Percentiles rank a stretch among this genome's conserved stretches.
phyloP scores from a whole-genome alignment of 345 rosid species.

The Angophora floribunda region DNA sequence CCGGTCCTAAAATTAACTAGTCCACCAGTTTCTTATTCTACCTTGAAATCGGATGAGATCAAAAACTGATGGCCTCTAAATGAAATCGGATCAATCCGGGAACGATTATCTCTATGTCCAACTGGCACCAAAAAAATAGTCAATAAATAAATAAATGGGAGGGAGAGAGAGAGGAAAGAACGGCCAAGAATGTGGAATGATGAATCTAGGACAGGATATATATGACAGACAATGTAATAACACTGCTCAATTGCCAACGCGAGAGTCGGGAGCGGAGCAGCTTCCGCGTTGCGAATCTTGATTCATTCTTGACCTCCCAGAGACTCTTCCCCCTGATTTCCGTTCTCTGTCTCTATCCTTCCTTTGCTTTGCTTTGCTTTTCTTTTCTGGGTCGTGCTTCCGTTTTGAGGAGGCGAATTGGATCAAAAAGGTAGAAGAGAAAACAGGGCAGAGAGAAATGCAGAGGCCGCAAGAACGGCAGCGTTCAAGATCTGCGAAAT shows the following conservation, averaged over 20 bases:
- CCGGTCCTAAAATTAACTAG: too few species aligned
- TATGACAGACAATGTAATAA: background rate
- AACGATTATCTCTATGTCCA: background rate
- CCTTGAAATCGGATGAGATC: too few species aligned
- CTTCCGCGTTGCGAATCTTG: background rate
- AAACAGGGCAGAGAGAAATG: constrained; percentile 18
- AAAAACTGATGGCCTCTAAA: too few species aligned
- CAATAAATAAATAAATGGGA: background rate
- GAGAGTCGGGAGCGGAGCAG: constrained; percentile 32
- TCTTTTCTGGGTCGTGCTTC: background rate
- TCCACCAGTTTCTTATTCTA: too few species aligned
- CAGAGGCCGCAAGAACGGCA: constrained; percentile 42
- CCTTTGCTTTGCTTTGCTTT: background rate
- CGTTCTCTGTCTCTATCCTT: background rate
- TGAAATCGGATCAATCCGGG: accelerated
- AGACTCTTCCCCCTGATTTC: background rate
- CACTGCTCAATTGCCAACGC: background rate
- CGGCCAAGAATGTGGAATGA: background rate
- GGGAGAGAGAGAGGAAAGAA: background rate
- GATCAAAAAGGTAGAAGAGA: background rate
- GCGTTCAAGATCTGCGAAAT: constrained; percentile 62
- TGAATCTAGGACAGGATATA: background rate
- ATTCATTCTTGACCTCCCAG: background rate
- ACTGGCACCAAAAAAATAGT: accelerated
- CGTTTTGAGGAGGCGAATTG: background rate